Base-by-base conservation (phyloP, 805 yeast species). In the Kodamaea jinghongensis region DNA sequence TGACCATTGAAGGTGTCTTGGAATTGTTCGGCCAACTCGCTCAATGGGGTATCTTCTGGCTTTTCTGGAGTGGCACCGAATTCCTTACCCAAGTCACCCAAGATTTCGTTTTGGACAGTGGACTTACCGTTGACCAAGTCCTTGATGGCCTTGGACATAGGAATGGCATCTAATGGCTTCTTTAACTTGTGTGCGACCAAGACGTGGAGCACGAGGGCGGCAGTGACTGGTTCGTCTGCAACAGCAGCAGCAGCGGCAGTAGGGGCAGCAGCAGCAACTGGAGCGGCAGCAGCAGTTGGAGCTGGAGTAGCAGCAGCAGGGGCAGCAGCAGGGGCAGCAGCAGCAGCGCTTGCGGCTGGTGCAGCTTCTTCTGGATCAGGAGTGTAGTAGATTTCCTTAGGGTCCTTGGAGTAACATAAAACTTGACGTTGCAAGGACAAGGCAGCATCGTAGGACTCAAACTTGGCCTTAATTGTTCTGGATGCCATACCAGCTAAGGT, bases 91-190 rank as follows among this genome's bases (percentile, higher is more conserved):
- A 93, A 76, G 60, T 93, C 99, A 75, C 99, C 99, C 54, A 93
- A 78, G 53, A 93, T 93, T 75, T 93, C 99, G 67, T 93, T 93
- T 71, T 93, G 99, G 34, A 93, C 91, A 14, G 99, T 93, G 17
- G 99, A 93, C 65, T 93, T 93, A 71, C 99, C 99, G 58, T 95
- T 95, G 48, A 93, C 99, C 57, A 93, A 76, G 60, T 93, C 99
- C 68, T 93, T 93, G 61, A 93, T 88, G 36, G 99, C 90, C 70
- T 93, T 93, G 44, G 88, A 69, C 76, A 87, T 73, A 39, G 99
- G 86, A 39, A 93, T 70, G 52, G 86, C 83, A 45, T 84, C 96
- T 51, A 90, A 67, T 1, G 95, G 69, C 70, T 93, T 93, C 79
- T 91, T 93, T 64, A 93, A 77, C 69, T 93, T 93, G 61, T 89